Base-by-base conservation (phyloP, 495 filamentous ascomycete species). In the Hamigera avellanea region DNA sequence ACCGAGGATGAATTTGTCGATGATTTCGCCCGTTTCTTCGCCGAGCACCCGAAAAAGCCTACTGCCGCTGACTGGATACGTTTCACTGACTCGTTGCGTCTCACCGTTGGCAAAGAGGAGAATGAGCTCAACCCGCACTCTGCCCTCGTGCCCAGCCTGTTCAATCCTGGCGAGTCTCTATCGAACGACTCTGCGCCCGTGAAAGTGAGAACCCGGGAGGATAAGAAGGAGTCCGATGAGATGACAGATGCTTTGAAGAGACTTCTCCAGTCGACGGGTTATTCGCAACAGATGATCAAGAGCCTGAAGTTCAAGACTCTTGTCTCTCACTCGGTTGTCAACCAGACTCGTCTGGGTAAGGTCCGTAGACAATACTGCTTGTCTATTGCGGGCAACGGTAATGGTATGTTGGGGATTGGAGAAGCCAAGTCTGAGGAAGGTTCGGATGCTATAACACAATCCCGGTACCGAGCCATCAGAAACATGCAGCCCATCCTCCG, bases 271-370 rank as follows among this genome's bases (percentile, higher is more conserved):
- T 66, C 73, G 40, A 87, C 81, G 16, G 85, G 86, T 36, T 69
- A 84, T 59, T 64, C 55, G 8, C 46, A 69, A 40, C 37, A 59
- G 6, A 52, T 82, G 26, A 74, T 95, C 32, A 30, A 59, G 9
- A 28, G 44, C 1, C 56, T 84, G 34, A 59, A 64, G 16, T 56
- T 66, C 15, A 91, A 86, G 66, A 59, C 62, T 9, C 50, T 98
- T 17, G 82, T 93, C 14, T 36, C 40, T 2, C 81, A 87, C 48
- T 53, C 53, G 1, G 93, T 99, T 31, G 64, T 72, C 41, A 99
- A 99, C 60, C 87, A 95, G 71, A 96, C 93, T 19, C 83, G 86
- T 65, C 75, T 99, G 59, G 91, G 91, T 46, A 99, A 95, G 72
- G 76, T 96, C 36, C 60, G 61, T 35, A 78, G 75, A 50, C 41